Evolutionary conservation across 805 yeast species (phyloP).

Genomic region (Lachancea lanzarotensis): DNA sequence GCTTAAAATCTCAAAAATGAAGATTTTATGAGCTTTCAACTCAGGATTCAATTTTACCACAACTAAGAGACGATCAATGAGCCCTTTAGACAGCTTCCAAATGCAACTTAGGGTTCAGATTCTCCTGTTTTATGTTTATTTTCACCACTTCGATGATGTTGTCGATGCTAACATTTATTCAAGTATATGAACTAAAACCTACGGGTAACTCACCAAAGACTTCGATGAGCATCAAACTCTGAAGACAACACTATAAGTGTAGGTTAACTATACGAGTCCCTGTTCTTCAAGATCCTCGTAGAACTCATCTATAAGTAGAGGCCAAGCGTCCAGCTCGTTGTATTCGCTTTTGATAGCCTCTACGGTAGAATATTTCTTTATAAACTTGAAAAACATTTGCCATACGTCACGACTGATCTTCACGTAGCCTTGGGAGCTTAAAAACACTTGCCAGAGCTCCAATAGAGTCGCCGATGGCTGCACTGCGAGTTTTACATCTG

Average conservation of each 20-base stretch:
- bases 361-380: conserved; percentile 46
- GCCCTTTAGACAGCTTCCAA: too few species aligned
- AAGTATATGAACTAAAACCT: neutral
- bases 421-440: conserved; percentile 23
- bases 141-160: neutral
- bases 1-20: too few species aligned
- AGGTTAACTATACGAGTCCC: neutral
- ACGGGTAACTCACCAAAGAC: neutral
- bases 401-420: conserved; percentile 69
- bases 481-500: conserved; percentile 11
- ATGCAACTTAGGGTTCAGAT: neutral
- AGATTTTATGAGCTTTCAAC: too few species aligned
- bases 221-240: neutral
- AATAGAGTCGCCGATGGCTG: conserved; percentile 30
- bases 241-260: neutral
- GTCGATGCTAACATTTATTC: neutral
- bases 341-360: conserved; percentile 46
- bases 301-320: conserved; percentile 77
- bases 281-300: conserved; percentile 46
- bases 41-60: too few species aligned
- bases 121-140: neutral
- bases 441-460: conserved; percentile 55
- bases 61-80: too few species aligned
- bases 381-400: conserved; percentile 73
- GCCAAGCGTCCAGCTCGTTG: conserved; percentile 88